Evolutionary conservation across 1,139 yeast species (phyloP), one percentile per base, ranked within the genome.

Genomic region (Suhomyces chickasaworum): DNA sequence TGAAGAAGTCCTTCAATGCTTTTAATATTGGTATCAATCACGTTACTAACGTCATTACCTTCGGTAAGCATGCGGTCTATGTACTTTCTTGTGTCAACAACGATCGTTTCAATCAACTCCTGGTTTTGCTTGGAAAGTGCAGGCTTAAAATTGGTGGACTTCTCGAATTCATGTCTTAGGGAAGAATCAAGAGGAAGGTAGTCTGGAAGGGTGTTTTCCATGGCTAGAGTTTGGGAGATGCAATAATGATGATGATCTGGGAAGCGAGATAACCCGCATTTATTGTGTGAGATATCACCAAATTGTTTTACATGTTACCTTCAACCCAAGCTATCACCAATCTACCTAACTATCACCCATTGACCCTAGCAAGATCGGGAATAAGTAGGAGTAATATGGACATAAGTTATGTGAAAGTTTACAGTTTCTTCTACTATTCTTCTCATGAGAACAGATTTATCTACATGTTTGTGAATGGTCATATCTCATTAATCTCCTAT

Each of bases 171-270:
- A 16, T 48, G 35, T 20, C 37, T 39, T 13, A 52, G 42, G 9
- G 49, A 45, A 29, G 47, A 35, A 23, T 52, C 48, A 22, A 55
- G 48, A 12, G 58, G 58, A 5, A 55, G 29, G 41, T 53, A 55
- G 15, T 37, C 37, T 3, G 58, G 58, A 15, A 52, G 41, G 16
- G 13, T 32, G 7, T 13, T 22, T 7, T 17, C 29, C 39, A 41
- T 41, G 20, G 13, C 10, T 15, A 12, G 18, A 22, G 7, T 13
- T 20, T 18, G 32, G 17, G 27, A 20, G 20, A n/a, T n/a, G 27
- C n/a, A n/a, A 3, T 23, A n/a, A 30, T 32, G 12, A 10, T 17
- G 15, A 17, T 20, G 36, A 20, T 15, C n/a, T 10, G 17, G 21
- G 16, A 13, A 17, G 27, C 37, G 25, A 5, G 25, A 5, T 20